Evolutionary conservation across 805 yeast species (phyloP).

Genomic region (Saturnispora sanitii): DNA sequence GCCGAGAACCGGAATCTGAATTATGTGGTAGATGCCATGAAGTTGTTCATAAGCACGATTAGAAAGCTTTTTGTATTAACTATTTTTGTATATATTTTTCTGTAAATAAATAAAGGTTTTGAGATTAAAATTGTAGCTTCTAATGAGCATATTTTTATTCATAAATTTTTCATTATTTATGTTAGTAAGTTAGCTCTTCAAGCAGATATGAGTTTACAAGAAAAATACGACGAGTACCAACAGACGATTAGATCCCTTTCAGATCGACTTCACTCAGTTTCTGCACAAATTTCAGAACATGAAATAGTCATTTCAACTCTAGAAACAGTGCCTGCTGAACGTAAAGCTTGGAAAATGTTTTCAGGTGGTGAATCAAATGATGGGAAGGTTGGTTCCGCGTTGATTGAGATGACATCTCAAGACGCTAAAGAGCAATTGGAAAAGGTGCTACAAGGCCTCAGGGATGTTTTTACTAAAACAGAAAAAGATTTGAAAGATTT

Average conservation of each 20-base stretch:
- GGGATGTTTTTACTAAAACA: slow-evolving; percentile 30
- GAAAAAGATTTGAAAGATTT: slow-evolving; percentile 30
- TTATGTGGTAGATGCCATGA: slow-evolving; percentile 60
- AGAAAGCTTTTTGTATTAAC: not conserved
- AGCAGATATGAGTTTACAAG: slow-evolving; percentile 28
- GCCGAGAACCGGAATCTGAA: slow-evolving; percentile 38
- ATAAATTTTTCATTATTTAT: not conserved
- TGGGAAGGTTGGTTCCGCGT: slow-evolving; percentile 31
- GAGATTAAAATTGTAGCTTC: not conserved
- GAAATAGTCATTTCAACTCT: slow-evolving; percentile 53
- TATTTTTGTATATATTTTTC: too few relatives aligned
- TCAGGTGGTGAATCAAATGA: slow-evolving; percentile 43
- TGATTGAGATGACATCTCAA: slow-evolving; percentile 73
- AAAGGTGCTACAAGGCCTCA: slow-evolving; percentile 43
- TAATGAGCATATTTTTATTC: not conserved
- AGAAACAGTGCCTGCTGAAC: slow-evolving; percentile 37
- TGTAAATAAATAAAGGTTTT: too few relatives aligned
- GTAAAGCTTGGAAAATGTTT: slow-evolving; percentile 86
- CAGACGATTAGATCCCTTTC: slow-evolving; percentile 36
- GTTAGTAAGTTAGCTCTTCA: not conserved
- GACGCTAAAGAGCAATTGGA: slow-evolving; percentile 59
- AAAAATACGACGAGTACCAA: slow-evolving; percentile 43
- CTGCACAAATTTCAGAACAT: slow-evolving; percentile 37
- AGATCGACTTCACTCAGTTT: slow-evolving; percentile 38
- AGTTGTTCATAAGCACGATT: slow-evolving; percentile 24